Base-by-base conservation (phyloP, 768 basidiomycete species). In the Kwoniella botswanensis region DNA sequence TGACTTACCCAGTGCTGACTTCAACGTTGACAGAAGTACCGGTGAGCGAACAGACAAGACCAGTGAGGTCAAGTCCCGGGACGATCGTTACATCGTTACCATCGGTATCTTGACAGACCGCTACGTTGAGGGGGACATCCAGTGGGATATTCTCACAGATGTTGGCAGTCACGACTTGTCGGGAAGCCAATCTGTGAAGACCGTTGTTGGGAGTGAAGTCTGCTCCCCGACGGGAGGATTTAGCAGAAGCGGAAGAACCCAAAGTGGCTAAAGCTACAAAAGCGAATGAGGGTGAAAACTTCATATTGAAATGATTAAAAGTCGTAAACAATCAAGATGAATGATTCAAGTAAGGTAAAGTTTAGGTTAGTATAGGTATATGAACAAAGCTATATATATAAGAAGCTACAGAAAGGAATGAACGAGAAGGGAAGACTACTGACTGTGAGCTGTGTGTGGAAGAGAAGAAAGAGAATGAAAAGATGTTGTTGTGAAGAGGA, bases 91-190 rank as follows among this genome's bases (percentile, higher is more conserved):
- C 21, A 12, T 18, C 21, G n/a, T n/a, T 55, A 22, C 54, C 54
- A 55, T 22, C 54, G 24, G 7, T n/a, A 55, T 55, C 54, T 55
- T 55, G 54, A 55, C 54, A 55, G 11, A 55, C 54, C 0, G 54
- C 54, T 15, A 55, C 54, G 24, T 55, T 2, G 11, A 55, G n/a
- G 15, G 54, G 54, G 12, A 55, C 54, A 11, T 18, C 11, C 3
- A 55, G 54, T 18, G 54, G 54, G 24, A 55, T 55, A 24, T 55
- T 55, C 2, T 55, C 54, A 55, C 54, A 55, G 10, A 55, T 55
- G 54, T 55, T 55, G 54, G 54, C 54, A 22, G n/a, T 12, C 12
- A 55, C 54, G 24, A 55, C 54, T 55, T 55, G 54, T 55, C 54
- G 15, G 11, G 54, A 55, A n/a, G 54, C 54, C 15, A 55, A n/a